A percentile compares a stretch with the other conserved stretches of the same genome.
Evolutionary conservation across 106 monocot genomes (phyloP).

Genomic region (Cymbidium sinense): DNA sequence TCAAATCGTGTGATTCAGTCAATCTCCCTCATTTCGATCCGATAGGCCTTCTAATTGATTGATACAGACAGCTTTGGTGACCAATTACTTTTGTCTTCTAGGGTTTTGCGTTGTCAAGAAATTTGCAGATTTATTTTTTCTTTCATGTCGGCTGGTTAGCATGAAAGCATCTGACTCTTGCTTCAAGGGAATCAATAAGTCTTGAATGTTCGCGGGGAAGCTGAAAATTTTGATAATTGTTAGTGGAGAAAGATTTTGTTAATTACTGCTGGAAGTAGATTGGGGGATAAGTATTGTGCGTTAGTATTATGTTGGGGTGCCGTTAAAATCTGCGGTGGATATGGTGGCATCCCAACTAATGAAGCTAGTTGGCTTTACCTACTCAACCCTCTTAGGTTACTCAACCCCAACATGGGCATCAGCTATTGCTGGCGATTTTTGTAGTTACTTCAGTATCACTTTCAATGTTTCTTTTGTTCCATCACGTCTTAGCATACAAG

Average conservation of each 20-base stretch:
- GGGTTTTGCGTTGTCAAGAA: too few species aligned
- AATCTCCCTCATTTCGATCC: not conserved
- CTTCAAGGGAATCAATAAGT: not conserved
- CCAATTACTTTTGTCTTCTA: not conserved
- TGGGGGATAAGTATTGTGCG: not conserved
- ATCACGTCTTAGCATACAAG: slow-evolving; percentile 60
- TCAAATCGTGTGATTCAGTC: not conserved
- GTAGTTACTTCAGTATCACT: slow-evolving; percentile 35
- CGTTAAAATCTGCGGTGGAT: not conserved
- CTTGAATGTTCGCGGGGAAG: not conserved
- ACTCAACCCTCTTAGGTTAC: slow-evolving; percentile 10
- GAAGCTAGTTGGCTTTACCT: not conserved
- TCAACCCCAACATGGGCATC: slow-evolving; percentile 45
- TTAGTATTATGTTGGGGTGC: not conserved
- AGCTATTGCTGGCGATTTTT: slow-evolving; percentile 43
- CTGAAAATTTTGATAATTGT: not conserved
- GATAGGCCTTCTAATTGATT: not conserved
- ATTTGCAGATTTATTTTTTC: not conserved
- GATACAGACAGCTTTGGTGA: not conserved
- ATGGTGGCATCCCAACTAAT: slow-evolving; percentile 3
- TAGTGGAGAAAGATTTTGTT: not conserved
- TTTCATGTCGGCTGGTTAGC: not conserved
- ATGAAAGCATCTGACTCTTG: not conserved
- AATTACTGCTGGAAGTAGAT: not conserved
- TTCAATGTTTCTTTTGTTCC: slow-evolving; percentile 43